A percentile compares a stretch with the other conserved stretches of the same genome.
phyloP scores from a whole-genome alignment of 257 asterid genomes.

The Nicotiana knightiana region DNA sequence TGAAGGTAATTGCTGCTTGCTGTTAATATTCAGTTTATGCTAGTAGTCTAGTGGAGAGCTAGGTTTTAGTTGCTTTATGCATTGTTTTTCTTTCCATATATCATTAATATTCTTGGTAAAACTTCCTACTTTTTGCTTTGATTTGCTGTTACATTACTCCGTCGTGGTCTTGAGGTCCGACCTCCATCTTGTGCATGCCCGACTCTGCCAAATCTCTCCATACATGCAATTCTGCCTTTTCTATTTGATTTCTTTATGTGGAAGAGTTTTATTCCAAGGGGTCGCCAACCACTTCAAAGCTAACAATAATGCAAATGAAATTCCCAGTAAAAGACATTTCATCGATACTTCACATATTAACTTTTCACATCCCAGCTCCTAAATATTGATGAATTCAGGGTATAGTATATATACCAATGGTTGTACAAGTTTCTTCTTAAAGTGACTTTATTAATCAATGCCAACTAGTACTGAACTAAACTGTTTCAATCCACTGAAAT shows the following conservation, averaged over 20 bases:
- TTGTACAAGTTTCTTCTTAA: no score
- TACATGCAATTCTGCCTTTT: neutral
- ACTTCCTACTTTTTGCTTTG: neutral
- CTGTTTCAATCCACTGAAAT: no score
- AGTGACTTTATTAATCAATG: no score
- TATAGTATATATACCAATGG: no score
- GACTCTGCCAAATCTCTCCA: neutral
- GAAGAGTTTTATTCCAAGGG: neutral
- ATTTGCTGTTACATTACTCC: no score
- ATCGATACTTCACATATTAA: neutral
- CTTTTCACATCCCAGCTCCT: neutral
- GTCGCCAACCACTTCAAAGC: neutral
- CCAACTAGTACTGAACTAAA: no score
- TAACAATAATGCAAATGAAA: neutral
- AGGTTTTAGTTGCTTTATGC: neutral
- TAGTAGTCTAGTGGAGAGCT: neutral
- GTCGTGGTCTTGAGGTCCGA: no score
- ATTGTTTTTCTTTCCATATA: neutral
- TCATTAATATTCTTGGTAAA: neutral
- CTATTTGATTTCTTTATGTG: neutral
- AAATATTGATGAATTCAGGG: neutral
- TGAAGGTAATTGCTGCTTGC: constrained; percentile 47
- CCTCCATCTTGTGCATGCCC: neutral
- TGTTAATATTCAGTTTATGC: neutral
- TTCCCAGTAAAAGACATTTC: neutral